Percentiles rank a stretch among this genome's conserved stretches.
Evolutionary conservation across 257 asterid species (phyloP).

Genomic region (Capsicum pubescens): DNA sequence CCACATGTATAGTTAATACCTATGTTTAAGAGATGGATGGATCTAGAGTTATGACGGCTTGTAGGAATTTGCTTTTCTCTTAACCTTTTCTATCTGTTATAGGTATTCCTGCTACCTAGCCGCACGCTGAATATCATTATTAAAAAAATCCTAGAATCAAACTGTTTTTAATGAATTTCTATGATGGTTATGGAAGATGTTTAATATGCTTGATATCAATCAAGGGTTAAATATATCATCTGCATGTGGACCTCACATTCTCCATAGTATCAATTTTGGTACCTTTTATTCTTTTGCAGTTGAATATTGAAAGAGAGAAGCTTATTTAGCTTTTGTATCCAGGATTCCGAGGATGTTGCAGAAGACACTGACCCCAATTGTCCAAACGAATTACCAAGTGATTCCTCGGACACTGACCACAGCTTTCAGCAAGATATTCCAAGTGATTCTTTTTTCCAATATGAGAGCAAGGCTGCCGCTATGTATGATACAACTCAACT

Average conservation of each 20-base stretch:
- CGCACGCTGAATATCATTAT: background rate
- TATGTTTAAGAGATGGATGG: background rate
- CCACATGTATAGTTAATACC: background rate
- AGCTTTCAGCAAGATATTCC: constrained; percentile 34
- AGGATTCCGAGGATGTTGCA: constrained; percentile 27
- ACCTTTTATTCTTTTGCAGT: constrained; percentile 40
- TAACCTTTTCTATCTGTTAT: constrained; percentile 4
- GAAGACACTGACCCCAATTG: constrained; percentile 19
- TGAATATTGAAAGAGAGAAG: constrained; percentile 35
- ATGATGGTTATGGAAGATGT: background rate
- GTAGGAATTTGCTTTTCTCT: background rate
- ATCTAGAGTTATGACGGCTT: background rate
- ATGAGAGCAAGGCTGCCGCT: constrained; percentile 36
- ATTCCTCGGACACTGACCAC: constrained; percentile 15
- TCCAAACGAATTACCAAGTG: constrained; percentile 17
- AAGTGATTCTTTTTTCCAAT: constrained; percentile 32
- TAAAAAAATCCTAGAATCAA: background rate
- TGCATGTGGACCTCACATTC: background rate
- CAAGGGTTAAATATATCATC: background rate
- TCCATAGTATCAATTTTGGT: background rate
- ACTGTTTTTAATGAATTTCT: background rate
- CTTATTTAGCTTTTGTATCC: constrained; percentile 38
- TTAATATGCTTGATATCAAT: constrained; percentile 1
- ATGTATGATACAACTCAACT: constrained; percentile 40
- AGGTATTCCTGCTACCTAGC: background rate